phyloP scores from a whole-genome alignment of 2,329 filamentous ascomycete genomes.

The Ophiostoma tasmaniense region DNA sequence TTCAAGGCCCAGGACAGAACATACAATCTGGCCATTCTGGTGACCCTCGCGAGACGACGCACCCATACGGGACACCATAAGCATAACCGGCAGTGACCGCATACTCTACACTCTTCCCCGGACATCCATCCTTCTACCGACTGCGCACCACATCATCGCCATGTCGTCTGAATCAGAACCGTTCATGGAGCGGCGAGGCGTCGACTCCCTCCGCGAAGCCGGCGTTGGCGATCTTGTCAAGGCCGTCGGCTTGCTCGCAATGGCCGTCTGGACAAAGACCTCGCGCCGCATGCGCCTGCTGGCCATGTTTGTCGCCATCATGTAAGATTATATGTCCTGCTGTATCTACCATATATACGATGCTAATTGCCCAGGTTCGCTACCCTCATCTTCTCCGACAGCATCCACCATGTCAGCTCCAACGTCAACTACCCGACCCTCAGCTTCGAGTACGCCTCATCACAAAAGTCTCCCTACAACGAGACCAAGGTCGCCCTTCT shows the following conservation, averaged over 20 bases:
- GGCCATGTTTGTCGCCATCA: constrained; percentile 26
- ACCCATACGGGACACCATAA: neutral
- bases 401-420: constrained; percentile 9
- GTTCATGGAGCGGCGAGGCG: constrained; percentile 15
- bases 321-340: constrained; percentile 23
- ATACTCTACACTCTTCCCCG: neutral
- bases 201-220: constrained; percentile 17
- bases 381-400: constrained; percentile 16
- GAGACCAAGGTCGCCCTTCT: constrained; percentile 46
- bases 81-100: neutral
- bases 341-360: neutral
- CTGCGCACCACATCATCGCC: neutral
- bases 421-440: constrained; percentile 25
- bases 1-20: neutral
- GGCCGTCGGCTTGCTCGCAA: constrained; percentile 15
- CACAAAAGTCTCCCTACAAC: constrained; percentile 34
- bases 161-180: constrained; percentile 15
- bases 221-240: constrained; percentile 14
- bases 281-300: constrained; percentile 29
- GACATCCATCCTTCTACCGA: neutral
- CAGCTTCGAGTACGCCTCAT: constrained; percentile 28
- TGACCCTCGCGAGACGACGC: neutral
- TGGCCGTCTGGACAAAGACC: constrained; percentile 28
- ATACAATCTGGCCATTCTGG: neutral
- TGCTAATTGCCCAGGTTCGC: neutral